A percentile compares a stretch with the other conserved stretches of the same genome.
phyloP scores from a whole-genome alignment of 495 filamentous ascomycete genomes.

The Aspergillus baeticus region DNA sequence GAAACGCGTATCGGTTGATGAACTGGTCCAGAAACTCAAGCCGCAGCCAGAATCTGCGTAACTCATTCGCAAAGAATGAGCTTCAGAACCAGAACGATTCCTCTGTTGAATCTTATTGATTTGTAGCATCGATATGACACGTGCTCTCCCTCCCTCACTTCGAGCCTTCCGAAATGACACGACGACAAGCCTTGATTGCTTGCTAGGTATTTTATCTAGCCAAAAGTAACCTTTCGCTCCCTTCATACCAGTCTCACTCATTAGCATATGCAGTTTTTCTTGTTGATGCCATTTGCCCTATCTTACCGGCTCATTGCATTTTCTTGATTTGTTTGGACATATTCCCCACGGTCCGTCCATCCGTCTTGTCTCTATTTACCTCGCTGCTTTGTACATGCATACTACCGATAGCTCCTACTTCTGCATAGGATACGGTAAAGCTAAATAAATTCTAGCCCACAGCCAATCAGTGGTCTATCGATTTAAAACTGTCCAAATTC shows the following conservation, averaged over 20 bases:
- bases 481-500: too few species aligned
- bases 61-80: background rate
- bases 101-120: slow-evolving; percentile 8
- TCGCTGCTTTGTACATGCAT: background rate
- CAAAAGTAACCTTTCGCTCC: too few species aligned
- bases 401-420: background rate
- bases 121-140: background rate
- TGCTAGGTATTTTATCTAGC: too few species aligned
- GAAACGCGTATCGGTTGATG: slow-evolving; percentile 34
- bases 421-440: background rate
- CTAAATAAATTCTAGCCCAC: too few species aligned
- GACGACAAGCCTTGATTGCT: too few species aligned
- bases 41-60: slow-evolving; percentile 2
- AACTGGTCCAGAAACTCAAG: slow-evolving; percentile 29
- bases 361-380: background rate
- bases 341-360: background rate
- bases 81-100: background rate
- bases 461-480: too few species aligned
- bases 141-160: background rate
- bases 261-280: background rate
- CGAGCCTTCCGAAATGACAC: too few species aligned
- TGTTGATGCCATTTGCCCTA: background rate
- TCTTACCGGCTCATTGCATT: background rate
- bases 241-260: background rate
- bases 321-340: background rate